Conservation (phyloP, 2,329 filamentous ascomycete genomes). For the Alternaria dauci region DNA sequence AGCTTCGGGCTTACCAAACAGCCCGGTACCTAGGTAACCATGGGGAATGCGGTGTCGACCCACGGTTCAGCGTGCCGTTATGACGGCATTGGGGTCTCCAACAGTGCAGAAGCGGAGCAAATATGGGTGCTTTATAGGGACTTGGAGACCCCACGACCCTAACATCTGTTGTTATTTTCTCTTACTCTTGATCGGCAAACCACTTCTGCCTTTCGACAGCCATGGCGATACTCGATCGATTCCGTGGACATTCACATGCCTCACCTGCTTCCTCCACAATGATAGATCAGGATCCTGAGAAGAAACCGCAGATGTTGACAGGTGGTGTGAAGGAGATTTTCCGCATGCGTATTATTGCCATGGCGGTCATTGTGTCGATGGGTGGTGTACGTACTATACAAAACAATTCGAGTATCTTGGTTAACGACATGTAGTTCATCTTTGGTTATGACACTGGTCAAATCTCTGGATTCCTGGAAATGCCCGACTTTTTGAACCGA, state of each 20-base stretch:
- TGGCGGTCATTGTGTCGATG: conserved; percentile 48
- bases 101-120: conserved; percentile 4
- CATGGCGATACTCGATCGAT: conserved; percentile 36
- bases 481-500: conserved; percentile 44
- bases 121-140: conserved; percentile 13
- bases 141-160: conserved; percentile 6
- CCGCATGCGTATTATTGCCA: conserved; percentile 42
- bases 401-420: background rate
- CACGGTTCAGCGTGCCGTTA: conserved; percentile 4
- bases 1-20: background rate
- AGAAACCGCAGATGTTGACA: conserved; percentile 36
- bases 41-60: background rate
- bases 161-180: background rate
- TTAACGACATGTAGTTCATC: conserved; percentile 17
- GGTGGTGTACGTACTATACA: conserved; percentile 38
- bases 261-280: conserved; percentile 35
- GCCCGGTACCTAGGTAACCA: background rate
- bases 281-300: conserved; percentile 36
- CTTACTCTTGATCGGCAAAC: background rate
- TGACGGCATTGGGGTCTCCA: conserved; percentile 15
- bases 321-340: conserved; percentile 41
- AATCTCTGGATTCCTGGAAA: conserved; percentile 50
- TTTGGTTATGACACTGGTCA: conserved; percentile 50
- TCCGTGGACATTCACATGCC: conserved; percentile 23
- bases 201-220: background rate